A percentile compares a stretch with the other conserved stretches of the same genome.
These are phyloP conservation scores for Ophiocytium majus DNA, from an alignment of 352 stramenopile species.

Conservation along the genomic window DNA sequence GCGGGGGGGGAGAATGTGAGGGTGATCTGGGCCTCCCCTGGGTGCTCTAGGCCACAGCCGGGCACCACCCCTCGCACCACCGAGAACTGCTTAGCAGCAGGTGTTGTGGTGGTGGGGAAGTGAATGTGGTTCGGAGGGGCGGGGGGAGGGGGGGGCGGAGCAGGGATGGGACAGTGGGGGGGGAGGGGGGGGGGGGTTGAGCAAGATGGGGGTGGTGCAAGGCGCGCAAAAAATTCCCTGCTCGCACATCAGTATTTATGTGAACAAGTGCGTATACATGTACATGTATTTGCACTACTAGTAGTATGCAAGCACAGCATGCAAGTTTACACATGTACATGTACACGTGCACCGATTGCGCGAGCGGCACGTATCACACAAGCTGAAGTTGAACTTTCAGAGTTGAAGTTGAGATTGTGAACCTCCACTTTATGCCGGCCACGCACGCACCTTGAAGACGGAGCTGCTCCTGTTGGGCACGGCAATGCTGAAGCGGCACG, in stretches of 20 bases:
- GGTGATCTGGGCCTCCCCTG: slow-evolving; percentile 64
- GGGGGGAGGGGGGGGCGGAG: no score
- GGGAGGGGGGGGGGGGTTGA: no score
- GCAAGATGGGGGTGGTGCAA: no score
- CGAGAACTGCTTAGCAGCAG: slow-evolving; percentile 9
- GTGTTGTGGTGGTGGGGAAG: not conserved
- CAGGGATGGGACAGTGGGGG: no score
- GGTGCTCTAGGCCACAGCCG: slow-evolving; percentile 54
- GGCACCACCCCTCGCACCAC: slow-evolving; percentile 68
- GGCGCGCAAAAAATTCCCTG: no score
- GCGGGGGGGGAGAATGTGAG: slow-evolving; percentile 70
- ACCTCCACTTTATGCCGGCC: not conserved
- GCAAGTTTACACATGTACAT: not conserved
- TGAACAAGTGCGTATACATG: not conserved
- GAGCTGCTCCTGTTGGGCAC: not conserved
- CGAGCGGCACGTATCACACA: not conserved
- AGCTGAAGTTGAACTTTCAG: not conserved
- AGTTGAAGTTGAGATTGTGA: not conserved
- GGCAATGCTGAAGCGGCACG: slow-evolving; percentile 50
- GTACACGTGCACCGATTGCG: not conserved
- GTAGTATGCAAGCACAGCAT: not conserved
- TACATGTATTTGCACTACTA: not conserved
- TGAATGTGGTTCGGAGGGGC: no score
- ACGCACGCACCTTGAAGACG: slow-evolving; percentile 21
- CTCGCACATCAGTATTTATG: not conserved